A percentile compares a stretch with the other conserved stretches of the same genome.
These are phyloP conservation scores for Jacaranda copaia DNA, from an alignment of 257 asterid species.

Conservation along the genomic window DNA sequence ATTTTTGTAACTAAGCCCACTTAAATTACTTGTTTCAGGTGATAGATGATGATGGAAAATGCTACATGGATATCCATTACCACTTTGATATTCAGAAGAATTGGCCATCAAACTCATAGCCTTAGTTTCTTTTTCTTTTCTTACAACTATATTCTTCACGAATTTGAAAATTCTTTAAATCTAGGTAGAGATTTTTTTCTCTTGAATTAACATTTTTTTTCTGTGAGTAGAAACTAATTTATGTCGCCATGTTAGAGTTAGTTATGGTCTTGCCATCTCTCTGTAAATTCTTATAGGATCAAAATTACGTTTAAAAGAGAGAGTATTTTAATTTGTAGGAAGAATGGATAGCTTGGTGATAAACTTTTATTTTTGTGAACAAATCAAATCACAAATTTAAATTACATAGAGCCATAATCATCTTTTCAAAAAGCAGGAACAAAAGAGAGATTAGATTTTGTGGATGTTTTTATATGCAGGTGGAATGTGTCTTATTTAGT, in stretches of 20 bases:
- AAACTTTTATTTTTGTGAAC: too few relatives aligned
- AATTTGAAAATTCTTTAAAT: background rate
- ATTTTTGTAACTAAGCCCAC: background rate
- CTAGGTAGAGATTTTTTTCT: background rate
- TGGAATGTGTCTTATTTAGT: too few relatives aligned
- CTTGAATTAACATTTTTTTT: background rate
- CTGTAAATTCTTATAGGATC: background rate
- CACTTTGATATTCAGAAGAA: conserved; percentile 58
- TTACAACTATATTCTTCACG: background rate
- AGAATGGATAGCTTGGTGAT: too few relatives aligned
- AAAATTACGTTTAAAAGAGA: too few relatives aligned
- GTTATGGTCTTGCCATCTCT: background rate
- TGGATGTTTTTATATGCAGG: too few relatives aligned
- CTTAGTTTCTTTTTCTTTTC: background rate
- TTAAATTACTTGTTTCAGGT: conserved; percentile 41
- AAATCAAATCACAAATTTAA: too few relatives aligned
- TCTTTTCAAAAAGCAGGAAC: too few relatives aligned
- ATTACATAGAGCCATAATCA: too few relatives aligned
- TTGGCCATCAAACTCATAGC: conserved; percentile 53
- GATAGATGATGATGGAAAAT: conserved; percentile 47
- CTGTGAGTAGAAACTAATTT: background rate
- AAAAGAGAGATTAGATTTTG: too few relatives aligned
- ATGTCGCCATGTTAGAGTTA: background rate
- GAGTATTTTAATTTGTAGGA: too few relatives aligned
- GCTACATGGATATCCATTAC: conserved; percentile 60